Evolutionary conservation across 1,284 basidiomycete genomes (phyloP).

Genomic region (Agroathelia rolfsii): DNA sequence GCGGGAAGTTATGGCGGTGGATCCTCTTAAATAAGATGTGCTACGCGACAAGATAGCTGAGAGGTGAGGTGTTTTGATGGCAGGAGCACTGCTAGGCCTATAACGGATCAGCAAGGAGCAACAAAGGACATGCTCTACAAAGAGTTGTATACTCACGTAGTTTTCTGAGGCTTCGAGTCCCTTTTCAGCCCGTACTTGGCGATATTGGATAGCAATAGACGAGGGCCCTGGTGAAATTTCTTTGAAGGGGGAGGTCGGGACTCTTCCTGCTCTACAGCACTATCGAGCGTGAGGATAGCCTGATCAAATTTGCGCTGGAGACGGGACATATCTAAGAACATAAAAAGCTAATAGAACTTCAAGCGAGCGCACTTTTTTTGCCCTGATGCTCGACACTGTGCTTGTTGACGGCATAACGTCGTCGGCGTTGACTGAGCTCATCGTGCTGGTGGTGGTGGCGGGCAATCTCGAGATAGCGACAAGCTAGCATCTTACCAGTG

Average conservation of each 20-base stretch:
- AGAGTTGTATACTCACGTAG: constrained; percentile 26
- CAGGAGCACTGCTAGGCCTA: constrained; percentile 22
- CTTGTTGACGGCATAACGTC: too few species aligned
- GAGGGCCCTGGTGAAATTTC: constrained; percentile 37
- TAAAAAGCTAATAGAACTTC: too few species aligned
- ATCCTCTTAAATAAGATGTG: constrained; percentile 35
- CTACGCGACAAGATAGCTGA: constrained; percentile 56
- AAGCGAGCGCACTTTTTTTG: too few species aligned
- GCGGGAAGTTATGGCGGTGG: constrained; percentile 16
- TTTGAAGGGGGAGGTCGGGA: constrained; percentile 38
- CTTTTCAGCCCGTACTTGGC: constrained; percentile 65
- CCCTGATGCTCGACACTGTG: too few species aligned
- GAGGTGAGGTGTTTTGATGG: constrained; percentile 55
- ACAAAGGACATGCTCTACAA: constrained; percentile 4
- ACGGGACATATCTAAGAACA: constrained; percentile 9
- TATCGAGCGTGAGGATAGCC: constrained; percentile 55
- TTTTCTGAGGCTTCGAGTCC: constrained; percentile 34
- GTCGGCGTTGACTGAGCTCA: too few species aligned
- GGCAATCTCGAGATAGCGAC: too few species aligned
- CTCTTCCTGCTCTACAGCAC: constrained; percentile 34
- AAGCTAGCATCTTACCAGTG: too few species aligned
- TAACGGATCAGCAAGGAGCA: constrained; percentile 8
- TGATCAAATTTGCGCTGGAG: constrained; percentile 64
- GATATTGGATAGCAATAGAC: constrained; percentile 62
- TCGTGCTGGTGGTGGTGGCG: too few species aligned